These are phyloP conservation scores for Talaromyces piceae DNA, from an alignment of 2,329 filamentous ascomycete species.

Conservation along the genomic window DNA sequence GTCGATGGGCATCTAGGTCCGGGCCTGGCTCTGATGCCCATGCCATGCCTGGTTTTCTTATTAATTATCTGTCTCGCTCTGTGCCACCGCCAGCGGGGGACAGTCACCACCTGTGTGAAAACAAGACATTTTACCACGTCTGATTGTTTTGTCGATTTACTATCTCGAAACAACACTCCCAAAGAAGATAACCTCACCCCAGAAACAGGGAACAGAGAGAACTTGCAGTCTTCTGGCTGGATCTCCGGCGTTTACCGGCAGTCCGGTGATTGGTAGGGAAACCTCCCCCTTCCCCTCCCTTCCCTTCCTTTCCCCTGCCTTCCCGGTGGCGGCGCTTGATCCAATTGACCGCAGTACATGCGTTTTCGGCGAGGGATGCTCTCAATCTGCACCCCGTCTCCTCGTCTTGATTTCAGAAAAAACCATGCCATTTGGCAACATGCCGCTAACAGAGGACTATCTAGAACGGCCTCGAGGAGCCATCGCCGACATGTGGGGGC, in stretches of 20 bases:
- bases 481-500: constrained; percentile 12
- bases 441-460: constrained; percentile 9
- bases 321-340: neutral
- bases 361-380: too few relatives aligned
- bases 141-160: neutral
- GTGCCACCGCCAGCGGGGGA: neutral
- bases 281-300: neutral
- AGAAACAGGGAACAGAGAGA: neutral
- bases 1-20: neutral
- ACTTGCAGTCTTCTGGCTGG: neutral
- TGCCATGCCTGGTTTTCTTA: neutral
- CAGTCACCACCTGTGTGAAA: neutral
- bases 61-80: neutral
- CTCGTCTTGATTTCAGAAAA: neutral
- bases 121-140: neutral
- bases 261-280: neutral
- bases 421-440: neutral
- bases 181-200: neutral
- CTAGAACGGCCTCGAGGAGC: constrained; percentile 8
- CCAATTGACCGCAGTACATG: neutral
- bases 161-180: neutral
- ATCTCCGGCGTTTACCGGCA: neutral
- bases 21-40: neutral
- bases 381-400: neutral
- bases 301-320: neutral